Conservation (phyloP, 352 stramenopile genomes). For the Globisporangium parvum region DNA sequence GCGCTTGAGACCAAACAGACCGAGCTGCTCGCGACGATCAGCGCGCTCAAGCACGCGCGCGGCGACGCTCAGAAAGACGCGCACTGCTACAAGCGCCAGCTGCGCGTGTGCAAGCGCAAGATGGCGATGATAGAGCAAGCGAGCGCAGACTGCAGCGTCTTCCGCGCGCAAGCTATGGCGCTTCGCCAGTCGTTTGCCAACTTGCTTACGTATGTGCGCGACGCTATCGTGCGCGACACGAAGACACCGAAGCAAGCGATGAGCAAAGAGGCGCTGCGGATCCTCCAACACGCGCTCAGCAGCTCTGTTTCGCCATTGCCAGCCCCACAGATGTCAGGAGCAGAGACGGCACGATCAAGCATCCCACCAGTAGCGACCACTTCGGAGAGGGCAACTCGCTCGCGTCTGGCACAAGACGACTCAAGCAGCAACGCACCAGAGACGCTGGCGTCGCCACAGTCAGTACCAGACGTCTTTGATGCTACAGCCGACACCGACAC, state of each 20-base stretch:
- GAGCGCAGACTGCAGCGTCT: constrained; percentile 29
- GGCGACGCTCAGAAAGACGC: constrained; percentile 53
- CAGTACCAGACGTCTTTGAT: background rate
- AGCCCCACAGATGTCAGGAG: background rate
- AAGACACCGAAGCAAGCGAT: constrained; percentile 54
- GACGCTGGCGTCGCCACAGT: background rate
- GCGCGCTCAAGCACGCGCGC: constrained; percentile 38
- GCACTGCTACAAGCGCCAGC: constrained; percentile 47
- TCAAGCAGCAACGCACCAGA: background rate
- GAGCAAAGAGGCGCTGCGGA: constrained; percentile 43
- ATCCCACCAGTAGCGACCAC: no score
- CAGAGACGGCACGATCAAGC: background rate
- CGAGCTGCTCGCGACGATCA: constrained; percentile 32
- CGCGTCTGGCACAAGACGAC: no score
- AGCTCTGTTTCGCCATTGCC: background rate
- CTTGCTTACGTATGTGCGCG: constrained; percentile 34
- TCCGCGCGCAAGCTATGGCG: constrained; percentile 31
- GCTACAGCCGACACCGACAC: background rate
- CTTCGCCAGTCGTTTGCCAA: constrained; percentile 33
- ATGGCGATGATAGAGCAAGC: constrained; percentile 24
- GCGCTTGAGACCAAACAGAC: constrained; percentile 28
- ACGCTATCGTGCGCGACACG: constrained; percentile 42
- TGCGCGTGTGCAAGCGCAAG: constrained; percentile 40
- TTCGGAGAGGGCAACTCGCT: no score
- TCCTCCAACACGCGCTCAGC: constrained; percentile 19